Base-by-base conservation (phyloP, 139 green algal species). In the Closterium sp. region DNA sequence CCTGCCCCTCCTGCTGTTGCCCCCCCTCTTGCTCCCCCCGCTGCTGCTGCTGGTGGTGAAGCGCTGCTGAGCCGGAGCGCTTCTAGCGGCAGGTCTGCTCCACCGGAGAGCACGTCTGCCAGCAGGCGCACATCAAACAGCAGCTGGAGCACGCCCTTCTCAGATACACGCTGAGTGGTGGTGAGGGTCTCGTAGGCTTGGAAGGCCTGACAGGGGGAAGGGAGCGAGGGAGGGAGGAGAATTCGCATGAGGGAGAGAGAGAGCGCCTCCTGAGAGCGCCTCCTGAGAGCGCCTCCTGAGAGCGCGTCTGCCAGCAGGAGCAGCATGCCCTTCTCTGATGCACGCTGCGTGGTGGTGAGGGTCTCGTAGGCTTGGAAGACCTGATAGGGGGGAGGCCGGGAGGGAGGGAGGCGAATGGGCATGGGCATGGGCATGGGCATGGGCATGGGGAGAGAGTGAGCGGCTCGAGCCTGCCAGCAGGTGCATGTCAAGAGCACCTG, bases 271-370 rank as follows among this genome's bases (percentile, higher is more conserved):
- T n/a, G n/a, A n/a, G n/a, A n/a, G n/a, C n/a, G n/a, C n/a, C n/a
- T n/a, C n/a, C n/a, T n/a, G n/a, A n/a, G n/a, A n/a, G n/a, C n/a
- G n/a, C n/a, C n/a, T n/a, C n/a, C 96, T 4, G 95, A 95, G 3
- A 99, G 95, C 4, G 97, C 94, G 85, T 97, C 95, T 3, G 90
- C 38, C 38, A 98, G 33, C 89, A 98, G 96, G 12, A 87, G 95
- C 21, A 98, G 33, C n/a, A 25, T 3, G 3, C 34, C n/a, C 30
- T 93, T 43, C 36, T 93, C 33, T 55, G 86, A 28, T 84, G 21
- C n/a, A 16, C n/a, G n/a, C n/a, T n/a, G n/a, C n/a, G n/a, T n/a
- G n/a, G n/a, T n/a, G n/a, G n/a, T n/a, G n/a, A n/a, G n/a, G n/a
- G n/a, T n/a, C n/a, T n/a, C n/a, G n/a, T n/a, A n/a, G n/a, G n/a